phyloP scores from a whole-genome alignment of 129 eudicot species.

The Smallanthus sonchifolius region DNA sequence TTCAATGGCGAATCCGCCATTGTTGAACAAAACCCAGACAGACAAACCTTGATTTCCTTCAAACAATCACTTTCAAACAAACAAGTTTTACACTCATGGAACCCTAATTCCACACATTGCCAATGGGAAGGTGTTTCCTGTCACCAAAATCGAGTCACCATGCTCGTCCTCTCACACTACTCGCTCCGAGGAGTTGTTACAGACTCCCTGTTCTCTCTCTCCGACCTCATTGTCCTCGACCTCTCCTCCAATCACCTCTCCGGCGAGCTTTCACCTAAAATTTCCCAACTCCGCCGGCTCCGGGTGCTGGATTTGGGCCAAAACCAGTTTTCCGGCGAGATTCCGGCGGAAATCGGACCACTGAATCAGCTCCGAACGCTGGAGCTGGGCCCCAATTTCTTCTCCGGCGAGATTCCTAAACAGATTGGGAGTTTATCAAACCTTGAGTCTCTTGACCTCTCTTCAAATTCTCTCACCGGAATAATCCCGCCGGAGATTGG shows the following conservation, averaged over 20 bases:
- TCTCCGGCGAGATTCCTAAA: constrained; percentile 46
- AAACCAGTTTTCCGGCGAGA: constrained; percentile 45
- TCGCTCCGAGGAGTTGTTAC: constrained; percentile 37
- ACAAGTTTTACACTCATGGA: constrained; percentile 47
- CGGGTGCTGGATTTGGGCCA: constrained; percentile 34
- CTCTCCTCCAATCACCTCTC: constrained; percentile 42
- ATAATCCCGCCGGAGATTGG: constrained; percentile 46
- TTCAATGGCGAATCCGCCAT: background rate
- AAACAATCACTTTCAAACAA: constrained; percentile 40
- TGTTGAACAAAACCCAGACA: constrained; percentile 19
- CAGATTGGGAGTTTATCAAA: constrained; percentile 29
- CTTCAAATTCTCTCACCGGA: constrained; percentile 53
- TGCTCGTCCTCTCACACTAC: constrained; percentile 37
- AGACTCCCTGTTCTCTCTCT: constrained; percentile 37
- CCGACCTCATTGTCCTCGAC: constrained; percentile 40
- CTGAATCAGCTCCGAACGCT: constrained; percentile 31
- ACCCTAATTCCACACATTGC: constrained; percentile 37
- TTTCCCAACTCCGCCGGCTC: constrained; percentile 24
- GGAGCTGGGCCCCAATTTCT: constrained; percentile 51
- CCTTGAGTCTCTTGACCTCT: constrained; percentile 43
- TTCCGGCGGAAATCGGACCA: constrained; percentile 39
- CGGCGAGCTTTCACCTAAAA: constrained; percentile 29
- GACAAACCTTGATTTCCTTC: constrained; percentile 40
- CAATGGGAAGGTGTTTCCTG: constrained; percentile 60
- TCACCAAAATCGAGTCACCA: constrained; percentile 31